Conservation (phyloP, 140 eudicot genomes). For the Erigeron philadelphicus region DNA sequence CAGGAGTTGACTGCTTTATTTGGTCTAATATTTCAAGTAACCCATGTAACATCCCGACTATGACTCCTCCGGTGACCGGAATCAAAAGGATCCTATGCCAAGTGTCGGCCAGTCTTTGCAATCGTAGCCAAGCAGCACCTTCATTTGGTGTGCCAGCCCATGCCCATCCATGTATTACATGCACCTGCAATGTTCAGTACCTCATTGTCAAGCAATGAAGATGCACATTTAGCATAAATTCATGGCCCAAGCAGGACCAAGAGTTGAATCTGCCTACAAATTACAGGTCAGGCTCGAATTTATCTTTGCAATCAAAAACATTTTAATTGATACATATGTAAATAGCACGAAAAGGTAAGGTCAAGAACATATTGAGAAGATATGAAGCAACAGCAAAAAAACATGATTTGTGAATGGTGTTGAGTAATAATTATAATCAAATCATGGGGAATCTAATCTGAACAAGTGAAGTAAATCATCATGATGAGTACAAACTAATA, state of each 20-base stretch:
- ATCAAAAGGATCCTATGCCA: slow-evolving; percentile 95
- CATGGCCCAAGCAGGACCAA: slow-evolving; percentile 1
- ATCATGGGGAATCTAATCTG: too few relatives aligned
- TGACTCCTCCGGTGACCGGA: slow-evolving; percentile 94
- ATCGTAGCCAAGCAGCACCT: slow-evolving; percentile 98
- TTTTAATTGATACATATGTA: too few relatives aligned
- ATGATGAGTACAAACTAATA: too few relatives aligned
- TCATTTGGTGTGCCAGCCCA: slow-evolving; percentile 99
- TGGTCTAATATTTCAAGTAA: slow-evolving; percentile 83
- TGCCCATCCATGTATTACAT: slow-evolving; percentile 93
- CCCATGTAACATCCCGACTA: slow-evolving; percentile 96
- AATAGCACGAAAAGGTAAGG: too few relatives aligned
- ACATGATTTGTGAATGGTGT: too few relatives aligned
- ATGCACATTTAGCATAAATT: background rate
- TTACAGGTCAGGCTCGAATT: background rate
- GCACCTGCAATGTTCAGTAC: slow-evolving; percentile 50
- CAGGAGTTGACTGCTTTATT: slow-evolving; percentile 69
- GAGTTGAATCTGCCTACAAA: background rate
- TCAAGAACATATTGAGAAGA: too few relatives aligned
- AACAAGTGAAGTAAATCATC: too few relatives aligned
- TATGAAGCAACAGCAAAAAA: too few relatives aligned
- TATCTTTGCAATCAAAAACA: too few relatives aligned
- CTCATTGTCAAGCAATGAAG: slow-evolving; percentile 15
- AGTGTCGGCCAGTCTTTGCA: slow-evolving; percentile 82
- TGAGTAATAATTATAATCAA: too few relatives aligned